Evolutionary conservation across 805 yeast species (phyloP), one percentile per base, ranked within the genome.

Genomic region (Ogataea trehaloabstinens): DNA sequence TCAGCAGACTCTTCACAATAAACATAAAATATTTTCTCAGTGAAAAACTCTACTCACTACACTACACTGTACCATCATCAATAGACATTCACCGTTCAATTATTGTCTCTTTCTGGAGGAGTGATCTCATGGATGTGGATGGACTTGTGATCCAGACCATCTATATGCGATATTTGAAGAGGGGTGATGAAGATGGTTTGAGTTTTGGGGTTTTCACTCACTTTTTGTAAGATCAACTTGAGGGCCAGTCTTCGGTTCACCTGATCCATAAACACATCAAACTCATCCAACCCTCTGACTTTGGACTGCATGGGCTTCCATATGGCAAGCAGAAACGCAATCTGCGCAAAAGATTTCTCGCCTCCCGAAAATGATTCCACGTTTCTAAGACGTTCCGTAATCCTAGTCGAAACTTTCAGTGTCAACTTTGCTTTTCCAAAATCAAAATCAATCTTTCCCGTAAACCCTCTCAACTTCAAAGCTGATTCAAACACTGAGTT

Each of bases 191-290:
- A 87, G 5, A 91, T 82, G 1, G 95, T 84, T 62, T 91, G 99
- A 0, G 90, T 79, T 44, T 79, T 73, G 0, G 82, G 73, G 40
- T 78, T 75, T 34, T 72, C 71, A 6, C 79, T 63, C 21, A 90
- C 73, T 48, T 87, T 85, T 19, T 74, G 74, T 34, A 89, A 67
- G 57, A 93, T 80, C 45, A 90, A 63, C 34, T 76, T 71, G 56
- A 93, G 78, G 44, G 95, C 88, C 37, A 85, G 76, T 31, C 82
- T 73, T 48, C 99, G 74, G 57, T 90, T 89, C 13, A 88, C 86
- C 34, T 88, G 87, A 61, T 93, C 99, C 99, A 93, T 93, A 55
- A 82, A 93, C 16, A 93, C 99, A 64, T 93, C 99, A 60, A 85
- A 93, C 61, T 93, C 99, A 63, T 93, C 99, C 43, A 93, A 66